Percentiles rank a stretch among this genome's conserved stretches.
phyloP scores from a whole-genome alignment of 352 stramenopile genomes.

The Phytophthora capsici region DNA sequence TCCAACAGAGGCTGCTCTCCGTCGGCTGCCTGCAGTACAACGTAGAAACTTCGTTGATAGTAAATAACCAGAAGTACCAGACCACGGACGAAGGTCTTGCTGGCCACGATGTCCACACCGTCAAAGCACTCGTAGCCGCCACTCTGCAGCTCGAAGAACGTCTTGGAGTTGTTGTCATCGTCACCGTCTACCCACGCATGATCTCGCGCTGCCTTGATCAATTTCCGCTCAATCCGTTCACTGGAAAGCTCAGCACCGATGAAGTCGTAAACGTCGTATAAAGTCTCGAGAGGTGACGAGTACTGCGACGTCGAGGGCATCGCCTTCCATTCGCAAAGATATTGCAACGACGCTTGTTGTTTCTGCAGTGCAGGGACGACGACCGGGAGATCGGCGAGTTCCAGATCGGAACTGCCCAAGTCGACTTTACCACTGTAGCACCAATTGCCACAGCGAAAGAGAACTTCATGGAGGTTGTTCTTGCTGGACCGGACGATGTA shows the following conservation, averaged over 20 bases:
- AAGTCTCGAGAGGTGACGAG: constrained; percentile 68
- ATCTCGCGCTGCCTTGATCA: constrained; percentile 84
- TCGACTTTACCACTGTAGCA: constrained; percentile 94
- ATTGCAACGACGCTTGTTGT: constrained; percentile 93
- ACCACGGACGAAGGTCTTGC: constrained; percentile 87
- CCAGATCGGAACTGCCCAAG: constrained; percentile 76
- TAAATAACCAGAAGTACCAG: constrained; percentile 87
- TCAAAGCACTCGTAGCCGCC: constrained; percentile 89
- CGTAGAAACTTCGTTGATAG: constrained; percentile 91
- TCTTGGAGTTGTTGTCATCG: constrained; percentile 38
- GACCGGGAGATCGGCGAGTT: constrained; percentile 88
- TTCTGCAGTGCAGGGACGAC: constrained; percentile 93
- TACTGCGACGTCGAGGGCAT: constrained; percentile 78
- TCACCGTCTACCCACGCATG: constrained; percentile 93
- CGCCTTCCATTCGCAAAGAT: constrained; percentile 90
- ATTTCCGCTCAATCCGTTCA: constrained; percentile 82
- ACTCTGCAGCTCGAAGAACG: constrained; percentile 95
- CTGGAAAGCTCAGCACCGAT: constrained; percentile 86
- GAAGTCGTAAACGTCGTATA: constrained; percentile 88
- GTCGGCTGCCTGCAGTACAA: constrained; percentile 89
- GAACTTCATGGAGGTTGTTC: constrained; percentile 83
- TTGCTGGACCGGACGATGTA: constrained; percentile 88
- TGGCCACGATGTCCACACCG: constrained; percentile 84
- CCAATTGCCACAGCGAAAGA: constrained; percentile 96
- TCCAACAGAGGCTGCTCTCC: constrained; percentile 94